Base-by-base conservation (phyloP, 331 rosid genomes). In the Malus hybrid region DNA sequence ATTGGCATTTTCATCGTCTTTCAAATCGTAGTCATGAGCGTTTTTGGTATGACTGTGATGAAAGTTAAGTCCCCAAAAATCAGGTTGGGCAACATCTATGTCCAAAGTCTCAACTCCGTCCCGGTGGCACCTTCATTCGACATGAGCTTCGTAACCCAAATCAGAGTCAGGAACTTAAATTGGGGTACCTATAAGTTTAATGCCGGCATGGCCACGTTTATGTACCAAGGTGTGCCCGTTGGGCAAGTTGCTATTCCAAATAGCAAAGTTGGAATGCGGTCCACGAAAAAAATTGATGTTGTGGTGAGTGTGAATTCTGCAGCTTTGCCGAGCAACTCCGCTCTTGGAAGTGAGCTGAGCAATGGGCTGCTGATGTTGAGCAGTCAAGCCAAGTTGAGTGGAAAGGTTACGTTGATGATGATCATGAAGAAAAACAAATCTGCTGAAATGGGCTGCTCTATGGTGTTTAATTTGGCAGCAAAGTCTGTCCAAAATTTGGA, bases 1-100 rank as follows among this genome's bases (percentile, higher is more conserved):
- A 22, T 71, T 9, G 78, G 70, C 6, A 60, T 65, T 2, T 71
- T 71, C 72, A 28, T 50, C 1, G 81, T 76, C 65, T 59, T 76
- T 60, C 84, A 76, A 15, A 19, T 81, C 44, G 7, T 72, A 22
- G 74, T 81, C 14, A 32, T 71, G 6, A 29, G 65, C 4, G 66
- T 66, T 14, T 76, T 81, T 13, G 74, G 16, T 7, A 31, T 72
- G 14, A 74, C 75, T 2, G 70, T 81, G 63, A 76, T 76, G 80
- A 65, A 73, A 57, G 78, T 52, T 8, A 81, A 66, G 74, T 19
- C 60, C 11, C 84, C 84, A 2, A 81, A 81, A 24, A 8, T 81
- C 19, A 77, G 60, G 29, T 59, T 81, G 1, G 44, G 50, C 74
- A 46, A 81, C 61, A 48, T 60, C 42, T 1, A 14, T 16, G 60